Evolutionary conservation across 352 stramenopile species (phyloP).

Genomic region (Pythium periplocum): DNA sequence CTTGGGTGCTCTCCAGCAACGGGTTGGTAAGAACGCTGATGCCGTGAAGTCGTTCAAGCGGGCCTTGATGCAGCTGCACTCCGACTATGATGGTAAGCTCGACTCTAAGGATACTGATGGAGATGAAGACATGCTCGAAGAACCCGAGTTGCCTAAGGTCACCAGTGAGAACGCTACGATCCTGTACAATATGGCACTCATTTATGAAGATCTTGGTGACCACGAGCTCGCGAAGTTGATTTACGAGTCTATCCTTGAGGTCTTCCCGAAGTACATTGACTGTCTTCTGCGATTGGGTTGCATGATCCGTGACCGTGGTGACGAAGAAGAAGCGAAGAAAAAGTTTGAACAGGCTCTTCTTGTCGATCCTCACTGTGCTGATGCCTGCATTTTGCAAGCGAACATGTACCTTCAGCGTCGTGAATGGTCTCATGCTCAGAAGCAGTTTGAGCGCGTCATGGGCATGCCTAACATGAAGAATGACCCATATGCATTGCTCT

Average conservation of each 20-base stretch:
- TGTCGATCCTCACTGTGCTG: slow-evolving; percentile 86
- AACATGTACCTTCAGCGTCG: slow-evolving; percentile 95
- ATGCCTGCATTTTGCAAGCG: slow-evolving; percentile 93
- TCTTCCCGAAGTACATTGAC: slow-evolving; percentile 94
- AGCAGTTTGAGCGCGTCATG: slow-evolving; percentile 92
- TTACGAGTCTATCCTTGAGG: slow-evolving; percentile 91
- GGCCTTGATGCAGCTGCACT: slow-evolving; percentile 53
- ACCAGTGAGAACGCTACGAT: slow-evolving; percentile 88
- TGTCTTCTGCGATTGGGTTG: slow-evolving; percentile 92
- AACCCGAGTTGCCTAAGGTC: slow-evolving; percentile 36
- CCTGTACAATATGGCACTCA: slow-evolving; percentile 94
- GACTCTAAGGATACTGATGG: slow-evolving; percentile 34
- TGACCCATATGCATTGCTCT: slow-evolving; percentile 95
- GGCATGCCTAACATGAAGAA: slow-evolving; percentile 94
- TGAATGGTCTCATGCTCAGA: slow-evolving; percentile 93
- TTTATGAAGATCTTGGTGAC: slow-evolving; percentile 92
- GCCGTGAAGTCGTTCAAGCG: slow-evolving; percentile 90
- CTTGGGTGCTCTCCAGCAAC: slow-evolving; percentile 76
- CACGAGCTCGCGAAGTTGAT: slow-evolving; percentile 88
- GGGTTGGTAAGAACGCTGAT: slow-evolving; percentile 83
- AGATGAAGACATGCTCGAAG: slow-evolving; percentile 24
- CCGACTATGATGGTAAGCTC: slow-evolving; percentile 24
- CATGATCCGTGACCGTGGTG: slow-evolving; percentile 91
- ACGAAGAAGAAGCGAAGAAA: slow-evolving; percentile 84
- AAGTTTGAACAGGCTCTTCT: slow-evolving; percentile 93